Evolutionary conservation across 768 basidiomycete species (phyloP), one percentile per base, ranked within the genome.

Genomic region (Coprinopsis marcescibilis): DNA sequence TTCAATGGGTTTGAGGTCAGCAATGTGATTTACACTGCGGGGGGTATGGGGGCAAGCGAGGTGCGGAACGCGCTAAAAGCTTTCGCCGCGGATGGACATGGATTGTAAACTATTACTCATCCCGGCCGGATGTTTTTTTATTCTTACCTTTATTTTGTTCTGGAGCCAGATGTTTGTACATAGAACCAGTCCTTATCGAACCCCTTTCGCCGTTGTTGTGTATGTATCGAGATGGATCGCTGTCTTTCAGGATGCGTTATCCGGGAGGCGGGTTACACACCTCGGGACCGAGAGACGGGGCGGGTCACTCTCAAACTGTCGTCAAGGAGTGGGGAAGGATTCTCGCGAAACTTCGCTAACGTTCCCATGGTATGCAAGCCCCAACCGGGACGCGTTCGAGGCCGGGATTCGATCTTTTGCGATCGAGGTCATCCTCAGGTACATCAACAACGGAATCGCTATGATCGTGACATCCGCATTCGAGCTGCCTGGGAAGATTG

Each of bases 1-100:
- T 97, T 97, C 73, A 95, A 94, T 60, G 91, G 90, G 45, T 94
- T 94, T 58, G 78, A 88, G 58, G 63, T 84, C 38, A 87, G 85
- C 67, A 78, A 78, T 30, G 84, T 93, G 49, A 65, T 83, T 23
- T 95, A 93, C 61, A 91, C 89, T 30, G 70, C 76, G 47, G 85
- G 89, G 41, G 78, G 69, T 20, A 62, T 65, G 0, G 78, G 70
- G 7, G 69, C 66, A 30, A 64, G 62, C 33, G 81, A 79, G 51
- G 78, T 81, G n/a, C 66, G 77, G 50, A 62, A 61, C 37, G 69
- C 69, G 26, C 70, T 89, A 8, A 62, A 64, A 25, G 65, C 56
- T 45, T 83, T 77, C 62, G 77, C 73, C 19, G 65, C 29, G 23
- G 40, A 49, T 26, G 48, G 48, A n/a, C 40, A 43, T 43, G 48